Evolutionary conservation across 768 basidiomycete species (phyloP), one percentile per base, ranked within the genome.

Genomic region (Amanita polypyramis): DNA sequence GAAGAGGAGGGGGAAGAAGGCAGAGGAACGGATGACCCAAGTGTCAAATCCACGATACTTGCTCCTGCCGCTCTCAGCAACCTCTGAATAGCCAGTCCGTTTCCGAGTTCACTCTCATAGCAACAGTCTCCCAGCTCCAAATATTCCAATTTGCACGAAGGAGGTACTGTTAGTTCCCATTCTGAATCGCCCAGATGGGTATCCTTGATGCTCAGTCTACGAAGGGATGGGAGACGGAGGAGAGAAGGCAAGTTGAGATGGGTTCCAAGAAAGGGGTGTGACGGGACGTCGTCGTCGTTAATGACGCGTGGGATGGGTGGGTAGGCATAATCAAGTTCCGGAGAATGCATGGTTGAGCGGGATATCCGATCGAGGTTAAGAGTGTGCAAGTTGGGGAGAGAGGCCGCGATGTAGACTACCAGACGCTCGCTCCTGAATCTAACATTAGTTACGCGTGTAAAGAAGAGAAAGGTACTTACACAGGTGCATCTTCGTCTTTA

Each of bases 171-270:
- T 20, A 67, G 65, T n/a, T 69, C 63, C 80, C 79, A 81, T 30
- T 65, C 65, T 41, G 66, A 65, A 60, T 81, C 79, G 12, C 82
- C 82, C 48, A 87, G 72, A 62, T 85, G 84, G 0, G 82, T 84
- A 58, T 85, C 82, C 48, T 73, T 74, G 55, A 87, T 76, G 36
- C 70, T 70, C 53, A 87, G 79, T 53, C 71, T 73, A 23, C 68
- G 71, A 33, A 87, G 76, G 38, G 75, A 68, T 5, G 80, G 73
- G 40, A 87, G 70, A 54, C 73, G 72, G 42, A 87, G 72, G 45
- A 87, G 75, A 10, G 75, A 77, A 1, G 84, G 82, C 1, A 87
- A 73, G 15, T 67, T 70, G 43, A 86, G 77, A 34, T 76, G 73
- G 15, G 72, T 62, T 32, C 76, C 80, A 51, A 80, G 63, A 37